Base-by-base conservation (phyloP, 2,329 filamentous ascomycete genomes). In the Scedosporium dehoogii region DNA sequence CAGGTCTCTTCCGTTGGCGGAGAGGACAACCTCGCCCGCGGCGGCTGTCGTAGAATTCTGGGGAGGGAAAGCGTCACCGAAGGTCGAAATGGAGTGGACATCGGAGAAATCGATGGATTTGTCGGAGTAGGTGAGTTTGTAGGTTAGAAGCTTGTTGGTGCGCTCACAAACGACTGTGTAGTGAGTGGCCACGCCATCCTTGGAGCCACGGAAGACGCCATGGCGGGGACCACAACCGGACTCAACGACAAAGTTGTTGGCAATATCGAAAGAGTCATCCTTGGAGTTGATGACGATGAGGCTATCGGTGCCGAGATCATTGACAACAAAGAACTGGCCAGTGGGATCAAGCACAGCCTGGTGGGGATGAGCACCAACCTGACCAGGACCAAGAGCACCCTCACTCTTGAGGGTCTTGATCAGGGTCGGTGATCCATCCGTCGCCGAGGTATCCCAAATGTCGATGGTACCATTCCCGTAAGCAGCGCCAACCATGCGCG, bases 301-400 rank as follows among this genome's bases (percentile, higher is more conserved):
- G n/a, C 70, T 68, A 70, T 83, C 79, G 38, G 75, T 77, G 64
- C 79, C 81, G 10, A 83, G 75, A 66, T 83, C 78, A 63, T 76
- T 76, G 61, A 80, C 73, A 62, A 76, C 72, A 66, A 81, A 80
- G 72, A 73, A 83, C 58, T 75, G 75, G 29, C 57, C 48, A 12
- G 48, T 56, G n/a, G 64, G 58, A 33, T 64, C 60, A 14, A 62
- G 44, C n/a, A 65, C 53, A 6, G 64, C 64, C 58, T 65, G 62
- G 14, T 65, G 63, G 10, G 64, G 63, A 25, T 60, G 53, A 5
- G 57, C 18, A 21, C 62, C 58, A n/a, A 46, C n/a, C 66, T 68
- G 60, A 67, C 64, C 59, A 71, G 67, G 27, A 73, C 73, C 53
- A 27, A 46, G 51, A 1, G 21, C 16, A 18, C 25, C 29, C 23